Evolutionary conservation across 2,329 filamentous ascomycete species (phyloP).

Genomic region (Fonsecaea pedrosoi): DNA sequence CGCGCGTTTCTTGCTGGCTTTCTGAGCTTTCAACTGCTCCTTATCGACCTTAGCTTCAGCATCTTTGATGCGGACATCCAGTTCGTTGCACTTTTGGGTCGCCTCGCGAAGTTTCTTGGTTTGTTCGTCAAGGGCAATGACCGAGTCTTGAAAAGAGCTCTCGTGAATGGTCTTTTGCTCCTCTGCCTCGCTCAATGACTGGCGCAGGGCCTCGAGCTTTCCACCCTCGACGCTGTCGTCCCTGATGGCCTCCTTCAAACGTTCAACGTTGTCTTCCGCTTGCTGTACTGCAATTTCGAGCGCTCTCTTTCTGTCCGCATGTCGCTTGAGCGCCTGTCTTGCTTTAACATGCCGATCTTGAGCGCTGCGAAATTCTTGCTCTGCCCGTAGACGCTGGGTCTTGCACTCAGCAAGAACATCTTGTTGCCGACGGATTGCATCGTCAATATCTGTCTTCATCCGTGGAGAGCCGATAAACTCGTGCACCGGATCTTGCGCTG

Average conservation of each 20-base stretch:
- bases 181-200: constrained; percentile 64
- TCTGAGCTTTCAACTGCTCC: constrained; percentile 21
- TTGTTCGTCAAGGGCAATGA: constrained; percentile 53
- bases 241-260: constrained; percentile 70
- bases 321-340: constrained; percentile 56
- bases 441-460: constrained; percentile 80
- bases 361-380: constrained; percentile 56
- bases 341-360: constrained; percentile 59
- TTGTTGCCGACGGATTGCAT: constrained; percentile 65
- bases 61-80: constrained; percentile 44
- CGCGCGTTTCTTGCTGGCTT: constrained; percentile 44
- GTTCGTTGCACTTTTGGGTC: constrained; percentile 47
- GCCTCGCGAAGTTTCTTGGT: constrained; percentile 49
- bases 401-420: constrained; percentile 61
- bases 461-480: constrained; percentile 64
- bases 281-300: constrained; percentile 64
- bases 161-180: constrained; percentile 53
- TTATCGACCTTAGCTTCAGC: constrained; percentile 19
- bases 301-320: constrained; percentile 55
- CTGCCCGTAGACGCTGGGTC: constrained; percentile 61
- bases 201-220: constrained; percentile 65
- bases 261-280: constrained; percentile 67
- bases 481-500: constrained; percentile 60
- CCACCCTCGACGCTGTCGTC: constrained; percentile 68
- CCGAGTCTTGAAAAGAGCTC: constrained; percentile 58